Base-by-base conservation (phyloP, 2,329 filamentous ascomycete genomes). In the Aspergillus sp. region DNA sequence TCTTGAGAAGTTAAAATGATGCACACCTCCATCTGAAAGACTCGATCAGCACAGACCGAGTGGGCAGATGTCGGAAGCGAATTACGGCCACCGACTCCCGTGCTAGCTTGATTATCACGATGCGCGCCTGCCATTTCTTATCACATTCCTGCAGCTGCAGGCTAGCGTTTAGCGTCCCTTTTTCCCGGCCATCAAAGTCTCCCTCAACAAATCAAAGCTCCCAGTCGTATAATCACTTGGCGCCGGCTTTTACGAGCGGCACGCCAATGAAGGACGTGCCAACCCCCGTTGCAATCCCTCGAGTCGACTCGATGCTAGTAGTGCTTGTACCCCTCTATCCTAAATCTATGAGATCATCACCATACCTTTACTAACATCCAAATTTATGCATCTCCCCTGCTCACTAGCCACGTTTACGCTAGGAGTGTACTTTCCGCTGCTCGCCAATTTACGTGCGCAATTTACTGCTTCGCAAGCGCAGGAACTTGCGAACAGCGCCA, bases 111-210 rank as follows among this genome's bases (percentile, higher is more conserved):
- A n/a, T 38, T 30, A 32, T 64, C 61, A 64, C 55, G 57, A 61
- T 49, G 59, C 54, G 59, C 54, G 50, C 44, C 49, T 54, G 52
- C 58, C 36, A 38, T 57, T 55, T 44, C 63, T 63, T 55, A 49
- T 65, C 63, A 65, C 63, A 63, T 58, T 63, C 59, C 58, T 62
- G 61, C 63, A 61, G 61, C 60, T 64, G 61, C 47, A 63, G 30
- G 21, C 59, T 56, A 39, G 27, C 8, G 49, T 42, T 58, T 62
- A 62, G 61, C 38, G 53, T 58, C 21, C 25, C 32, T 51, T 50
- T 51, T 50, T 41, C 41, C 17, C 27, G 27, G n/a, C 15, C 25
- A 52, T 58, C 32, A 17, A 15, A 13, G 11, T 6, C 5, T 21
- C 15, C 3, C 8, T 5, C 25, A 13, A 30, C 62, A 23, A 64